phyloP scores from a whole-genome alignment of 2,329 filamentous ascomycete genomes.

The Hymenotorrendiella dingleyae region DNA sequence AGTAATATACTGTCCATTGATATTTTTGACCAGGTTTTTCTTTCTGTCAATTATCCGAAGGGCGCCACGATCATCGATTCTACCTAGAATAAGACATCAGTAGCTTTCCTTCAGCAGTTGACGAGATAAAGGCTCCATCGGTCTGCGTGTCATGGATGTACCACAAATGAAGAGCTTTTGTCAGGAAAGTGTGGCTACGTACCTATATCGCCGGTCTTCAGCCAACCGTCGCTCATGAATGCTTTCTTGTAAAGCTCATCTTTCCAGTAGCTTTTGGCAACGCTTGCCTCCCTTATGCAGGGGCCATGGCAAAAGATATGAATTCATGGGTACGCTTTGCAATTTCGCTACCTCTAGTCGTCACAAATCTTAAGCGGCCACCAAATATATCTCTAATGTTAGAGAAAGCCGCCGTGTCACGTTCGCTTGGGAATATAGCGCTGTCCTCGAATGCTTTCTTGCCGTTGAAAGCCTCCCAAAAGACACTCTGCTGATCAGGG shows the following conservation, averaged over 20 bases:
- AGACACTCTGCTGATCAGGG: neutral
- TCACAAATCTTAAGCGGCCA: conserved; percentile 75
- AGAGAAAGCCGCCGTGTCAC: neutral
- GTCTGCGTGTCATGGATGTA: neutral
- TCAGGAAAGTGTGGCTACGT: conserved; percentile 1
- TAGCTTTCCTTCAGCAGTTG: neutral
- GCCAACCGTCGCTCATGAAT: conserved; percentile 30
- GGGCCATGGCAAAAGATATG: conserved; percentile 81
- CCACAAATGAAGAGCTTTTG: too few relatives aligned
- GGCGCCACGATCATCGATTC: conserved; percentile 43
- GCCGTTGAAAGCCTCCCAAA: conserved; percentile 1
- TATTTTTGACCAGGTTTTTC: conserved; percentile 90
- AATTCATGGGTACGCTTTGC: conserved; percentile 81
- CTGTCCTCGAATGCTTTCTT: conserved; percentile 2
- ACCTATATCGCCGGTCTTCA: conserved; percentile 37
- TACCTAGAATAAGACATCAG: neutral
- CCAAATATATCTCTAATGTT: conserved; percentile 1
- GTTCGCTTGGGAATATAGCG: neutral
- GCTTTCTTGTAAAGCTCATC: conserved; percentile 30
- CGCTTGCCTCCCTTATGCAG: conserved; percentile 34
- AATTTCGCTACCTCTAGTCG: conserved; percentile 90
- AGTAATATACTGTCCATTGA: conserved; percentile 50
- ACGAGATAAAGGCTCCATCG: neutral
- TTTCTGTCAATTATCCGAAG: conserved; percentile 75
- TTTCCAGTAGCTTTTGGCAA: conserved; percentile 34